Evolutionary conservation across 2,329 filamentous ascomycete species (phyloP).

Genomic region (Sporothrix brasiliensis): DNA sequence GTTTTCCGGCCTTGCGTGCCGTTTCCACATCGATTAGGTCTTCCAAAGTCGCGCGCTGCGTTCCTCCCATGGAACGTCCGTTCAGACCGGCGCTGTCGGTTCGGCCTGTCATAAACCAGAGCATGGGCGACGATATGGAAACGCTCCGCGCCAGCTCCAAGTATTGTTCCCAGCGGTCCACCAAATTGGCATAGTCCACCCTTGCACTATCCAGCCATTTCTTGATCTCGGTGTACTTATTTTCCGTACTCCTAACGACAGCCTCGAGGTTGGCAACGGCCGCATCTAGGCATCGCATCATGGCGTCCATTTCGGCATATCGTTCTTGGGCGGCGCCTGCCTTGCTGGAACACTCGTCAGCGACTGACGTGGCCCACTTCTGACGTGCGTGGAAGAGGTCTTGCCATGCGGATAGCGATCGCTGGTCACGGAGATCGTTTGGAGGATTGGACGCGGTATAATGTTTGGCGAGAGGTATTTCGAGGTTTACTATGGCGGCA

Average conservation of each 20-base stretch:
- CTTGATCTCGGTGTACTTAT: slow-evolving; percentile 70
- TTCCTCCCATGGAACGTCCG: slow-evolving; percentile 45
- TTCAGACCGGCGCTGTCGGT: slow-evolving; percentile 46
- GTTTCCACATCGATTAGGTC: slow-evolving; percentile 76
- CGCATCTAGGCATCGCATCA: slow-evolving; percentile 78
- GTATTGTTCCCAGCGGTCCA: slow-evolving; percentile 69
- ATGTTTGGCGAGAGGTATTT: slow-evolving; percentile 56
- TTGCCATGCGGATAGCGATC: slow-evolving; percentile 84
- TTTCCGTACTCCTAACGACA: slow-evolving; percentile 71
- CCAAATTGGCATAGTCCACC: slow-evolving; percentile 66
- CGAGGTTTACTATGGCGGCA: slow-evolving; percentile 49
- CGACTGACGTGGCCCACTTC: slow-evolving; percentile 73
- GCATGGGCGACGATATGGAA: slow-evolving; percentile 67
- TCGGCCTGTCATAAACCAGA: slow-evolving; percentile 63
- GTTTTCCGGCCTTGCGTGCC: slow-evolving; percentile 70
- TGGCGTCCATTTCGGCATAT: slow-evolving; percentile 73
- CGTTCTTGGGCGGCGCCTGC: slow-evolving; percentile 64
- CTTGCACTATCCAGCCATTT: slow-evolving; percentile 70
- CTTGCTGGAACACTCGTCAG: slow-evolving; percentile 69
- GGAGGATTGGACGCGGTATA: slow-evolving; percentile 69
- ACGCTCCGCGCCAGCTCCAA: slow-evolving; percentile 66
- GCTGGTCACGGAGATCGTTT: slow-evolving; percentile 79
- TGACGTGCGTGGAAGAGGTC: slow-evolving; percentile 79
- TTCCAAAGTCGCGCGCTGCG: slow-evolving; percentile 62
- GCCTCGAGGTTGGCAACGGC: slow-evolving; percentile 83